Percentiles rank a stretch among this genome's conserved stretches.
phyloP scores from a whole-genome alignment of 495 filamentous ascomycete genomes.

The Xylaria curta region DNA sequence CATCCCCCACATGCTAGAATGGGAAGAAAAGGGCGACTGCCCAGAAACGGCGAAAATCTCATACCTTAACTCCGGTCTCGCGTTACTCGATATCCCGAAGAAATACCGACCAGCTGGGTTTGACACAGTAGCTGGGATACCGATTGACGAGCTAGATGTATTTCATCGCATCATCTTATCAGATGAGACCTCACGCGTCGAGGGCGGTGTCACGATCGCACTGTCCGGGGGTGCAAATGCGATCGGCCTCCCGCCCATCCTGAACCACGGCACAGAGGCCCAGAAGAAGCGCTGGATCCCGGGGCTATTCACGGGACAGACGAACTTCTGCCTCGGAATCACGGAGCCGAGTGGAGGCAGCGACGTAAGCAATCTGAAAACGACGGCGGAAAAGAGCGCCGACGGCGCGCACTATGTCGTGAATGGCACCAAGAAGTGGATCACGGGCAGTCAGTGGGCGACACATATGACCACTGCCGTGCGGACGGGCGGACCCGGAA shows the following conservation, averaged over 20 bases:
- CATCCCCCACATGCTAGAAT: slow-evolving; percentile 61
- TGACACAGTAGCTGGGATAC: slow-evolving; percentile 60
- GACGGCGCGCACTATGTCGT: slow-evolving; percentile 64
- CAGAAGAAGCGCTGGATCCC: slow-evolving; percentile 60
- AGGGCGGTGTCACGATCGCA: slow-evolving; percentile 47
- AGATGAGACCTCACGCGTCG: slow-evolving; percentile 67
- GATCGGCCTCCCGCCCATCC: slow-evolving; percentile 69
- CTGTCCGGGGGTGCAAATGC: slow-evolving; percentile 63
- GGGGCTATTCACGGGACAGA: slow-evolving; percentile 66
- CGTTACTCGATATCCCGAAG: slow-evolving; percentile 17
- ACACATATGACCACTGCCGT: slow-evolving; percentile 72
- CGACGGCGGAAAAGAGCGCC: slow-evolving; percentile 65
- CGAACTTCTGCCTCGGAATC: slow-evolving; percentile 70
- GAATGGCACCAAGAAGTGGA: slow-evolving; percentile 76
- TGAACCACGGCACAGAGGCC: slow-evolving; percentile 64
- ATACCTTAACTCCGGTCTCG: slow-evolving; percentile 38
- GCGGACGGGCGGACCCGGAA: slow-evolving; percentile 59
- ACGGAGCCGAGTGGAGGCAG: slow-evolving; percentile 67
- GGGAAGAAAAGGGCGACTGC: slow-evolving; percentile 54
- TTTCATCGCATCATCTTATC: slow-evolving; percentile 67
- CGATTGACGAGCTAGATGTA: slow-evolving; percentile 68
- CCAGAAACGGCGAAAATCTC: slow-evolving; percentile 45
- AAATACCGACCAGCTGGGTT: slow-evolving; percentile 51
- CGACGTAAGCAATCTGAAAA: slow-evolving; percentile 70
- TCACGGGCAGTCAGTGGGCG: slow-evolving; percentile 70